A percentile compares a stretch with the other conserved stretches of the same genome.
These are phyloP conservation scores for Dactylellina leptospora DNA, from an alignment of 2,329 filamentous ascomycete species.

Conservation along the genomic window DNA sequence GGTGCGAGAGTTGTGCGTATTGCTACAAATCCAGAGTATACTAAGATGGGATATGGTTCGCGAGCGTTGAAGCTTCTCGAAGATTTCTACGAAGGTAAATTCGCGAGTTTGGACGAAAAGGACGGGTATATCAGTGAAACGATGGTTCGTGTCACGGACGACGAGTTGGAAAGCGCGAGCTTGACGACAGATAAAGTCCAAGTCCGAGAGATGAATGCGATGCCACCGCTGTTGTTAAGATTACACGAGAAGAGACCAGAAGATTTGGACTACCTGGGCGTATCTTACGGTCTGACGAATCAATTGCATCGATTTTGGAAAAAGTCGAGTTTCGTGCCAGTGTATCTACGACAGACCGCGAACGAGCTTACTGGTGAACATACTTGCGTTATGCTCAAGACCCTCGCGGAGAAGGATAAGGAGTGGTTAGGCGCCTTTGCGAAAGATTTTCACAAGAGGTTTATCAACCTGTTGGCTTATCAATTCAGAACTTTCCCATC, in stretches of 20 bases:
- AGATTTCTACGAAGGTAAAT: conserved; percentile 95
- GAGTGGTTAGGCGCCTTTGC: conserved; percentile 91
- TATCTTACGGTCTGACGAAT: conserved; percentile 90
- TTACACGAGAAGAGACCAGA: conserved; percentile 83
- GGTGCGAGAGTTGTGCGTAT: conserved; percentile 93
- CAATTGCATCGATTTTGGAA: conserved; percentile 97
- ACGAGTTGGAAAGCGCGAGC: conserved; percentile 77
- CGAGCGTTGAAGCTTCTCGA: conserved; percentile 85
- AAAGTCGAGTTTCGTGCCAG: conserved; percentile 80
- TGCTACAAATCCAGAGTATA: conserved; percentile 84
- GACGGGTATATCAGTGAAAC: conserved; percentile 67
- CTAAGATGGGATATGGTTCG: conserved; percentile 85
- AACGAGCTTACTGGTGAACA: conserved; percentile 98
- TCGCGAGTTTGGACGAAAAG: conserved; percentile 81
- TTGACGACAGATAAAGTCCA: conserved; percentile 88
- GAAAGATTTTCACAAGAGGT: conserved; percentile 92
- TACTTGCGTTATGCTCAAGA: conserved; percentile 94
- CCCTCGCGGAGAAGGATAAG: conserved; percentile 75
- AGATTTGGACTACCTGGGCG: conserved; percentile 87
- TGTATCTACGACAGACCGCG: conserved; percentile 92
- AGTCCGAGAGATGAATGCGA: conserved; percentile 85
- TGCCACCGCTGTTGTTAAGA: conserved; percentile 92
- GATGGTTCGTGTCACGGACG: conserved; percentile 83
- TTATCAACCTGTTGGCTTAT: conserved; percentile 87
- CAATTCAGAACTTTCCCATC: conserved; percentile 86